Base-by-base conservation (phyloP, 176 grass and related monocot species). In the Olyra latifolia region DNA sequence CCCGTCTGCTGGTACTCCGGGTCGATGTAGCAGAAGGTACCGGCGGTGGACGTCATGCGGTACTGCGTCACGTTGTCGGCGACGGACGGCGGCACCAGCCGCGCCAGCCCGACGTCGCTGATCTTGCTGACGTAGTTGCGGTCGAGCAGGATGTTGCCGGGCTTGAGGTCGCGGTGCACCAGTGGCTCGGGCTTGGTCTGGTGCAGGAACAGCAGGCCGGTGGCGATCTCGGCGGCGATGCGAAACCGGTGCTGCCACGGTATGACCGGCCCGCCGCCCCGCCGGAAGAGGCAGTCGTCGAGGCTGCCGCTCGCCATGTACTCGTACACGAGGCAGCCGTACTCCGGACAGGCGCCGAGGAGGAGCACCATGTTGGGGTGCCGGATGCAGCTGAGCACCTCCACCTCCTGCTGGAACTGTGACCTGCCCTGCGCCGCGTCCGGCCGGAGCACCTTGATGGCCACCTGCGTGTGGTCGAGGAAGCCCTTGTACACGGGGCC, bases 301-400 rank as follows among this genome's bases (percentile, higher is more conserved):
- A 98, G 74, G 88, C 95, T 98, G 5, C 92, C 92, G 68, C 68
- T 94, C 3, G 89, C 95, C 92, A 98, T 94, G 88, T 94, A 94
- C 78, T 98, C 92, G 50, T 98, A 98, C 14, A 98, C 88, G 0
- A 98, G 88, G 76, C 90, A 98, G 20, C 92, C 95, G 69, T 98
- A 98, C 86, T 98, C 90, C 2, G 92, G 92, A 77, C 95, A 98
- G 0, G 92, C 92, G 6, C 95, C 95, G 23, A 98, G 84, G 66
- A 98, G 92, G 72, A 98, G 89, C 73, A 98, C 92, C 95, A 98
- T 98, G 85, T 98, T 86, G 0, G 95, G 92, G 85, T 98, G 95
- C 35, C 95, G 81, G 71, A 98, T 98, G 88, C 95, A 93, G 77
- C 95, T 98, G 0, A 98, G 88, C 75, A 98, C 88, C 80, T 98